A percentile compares a stretch with the other conserved stretches of the same genome.
Evolutionary conservation across 129 eudicot genomes (phyloP).

Genomic region (carrot (Daucus carota)): DNA sequence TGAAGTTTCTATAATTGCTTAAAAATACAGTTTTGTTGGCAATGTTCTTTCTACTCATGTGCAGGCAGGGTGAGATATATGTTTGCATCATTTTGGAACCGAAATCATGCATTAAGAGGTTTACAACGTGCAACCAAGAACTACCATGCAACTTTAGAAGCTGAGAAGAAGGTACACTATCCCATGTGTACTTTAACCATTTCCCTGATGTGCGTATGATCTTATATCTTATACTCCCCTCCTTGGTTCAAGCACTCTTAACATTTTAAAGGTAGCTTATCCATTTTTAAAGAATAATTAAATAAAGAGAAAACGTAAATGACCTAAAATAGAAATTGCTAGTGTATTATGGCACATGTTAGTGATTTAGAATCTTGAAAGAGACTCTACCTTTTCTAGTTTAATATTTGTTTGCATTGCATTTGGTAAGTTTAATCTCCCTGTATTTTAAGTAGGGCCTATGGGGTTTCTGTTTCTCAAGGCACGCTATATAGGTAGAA

Average conservation of each 20-base stretch:
- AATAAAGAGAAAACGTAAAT: neutral
- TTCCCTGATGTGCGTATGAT: neutral
- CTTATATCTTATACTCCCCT: neutral
- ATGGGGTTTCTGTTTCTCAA: neutral
- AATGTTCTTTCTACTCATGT: constrained; percentile 3
- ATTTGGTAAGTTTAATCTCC: too few relatives aligned
- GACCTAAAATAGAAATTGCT: neutral
- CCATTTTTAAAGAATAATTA: neutral
- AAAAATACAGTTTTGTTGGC: neutral
- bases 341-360: neutral
- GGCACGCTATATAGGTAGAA: neutral
- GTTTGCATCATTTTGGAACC: constrained; percentile 99
- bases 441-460: neutral
- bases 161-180: constrained; percentile 75
- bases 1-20: neutral
- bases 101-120: constrained; percentile 76
- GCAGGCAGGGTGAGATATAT: constrained; percentile 95
- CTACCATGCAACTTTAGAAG: constrained; percentile 67
- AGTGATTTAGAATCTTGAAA: neutral
- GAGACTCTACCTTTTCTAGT: neutral
- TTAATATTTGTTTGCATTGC: neutral
- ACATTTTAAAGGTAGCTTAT: neutral
- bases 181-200: neutral
- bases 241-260: neutral
- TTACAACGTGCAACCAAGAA: constrained; percentile 73